phyloP scores from a whole-genome alignment of 1,284 basidiomycete genomes.

The Cryptococcus sp. region DNA sequence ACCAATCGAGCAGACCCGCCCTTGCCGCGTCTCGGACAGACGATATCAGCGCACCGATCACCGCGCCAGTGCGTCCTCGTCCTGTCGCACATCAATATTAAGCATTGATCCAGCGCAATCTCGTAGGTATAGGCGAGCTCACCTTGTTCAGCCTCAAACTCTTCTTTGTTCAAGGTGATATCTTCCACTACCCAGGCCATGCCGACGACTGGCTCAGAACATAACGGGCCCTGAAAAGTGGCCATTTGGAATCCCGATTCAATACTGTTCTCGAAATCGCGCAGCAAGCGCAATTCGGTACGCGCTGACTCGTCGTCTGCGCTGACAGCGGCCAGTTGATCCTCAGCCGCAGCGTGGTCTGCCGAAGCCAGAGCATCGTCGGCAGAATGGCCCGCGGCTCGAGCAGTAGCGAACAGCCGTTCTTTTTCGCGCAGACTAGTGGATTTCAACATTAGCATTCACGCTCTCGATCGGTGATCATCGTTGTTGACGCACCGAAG shows the following conservation, averaged over 20 bases:
- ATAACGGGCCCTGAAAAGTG: slow-evolving; percentile 89
- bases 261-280: slow-evolving; percentile 76
- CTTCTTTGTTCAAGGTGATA: slow-evolving; percentile 58
- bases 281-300: slow-evolving; percentile 43
- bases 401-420: slow-evolving; percentile 43
- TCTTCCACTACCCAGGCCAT: slow-evolving; percentile 88
- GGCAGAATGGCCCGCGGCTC: slow-evolving; percentile 45
- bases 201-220: slow-evolving; percentile 92
- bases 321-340: slow-evolving; percentile 30
- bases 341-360: slow-evolving; percentile 30
- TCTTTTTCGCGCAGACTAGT: slow-evolving; percentile 41
- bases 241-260: slow-evolving; percentile 96
- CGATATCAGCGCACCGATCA: slow-evolving; percentile 86
- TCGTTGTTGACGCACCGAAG: slow-evolving; percentile 43
- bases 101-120: slow-evolving; percentile 3
- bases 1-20: slow-evolving; percentile 92
- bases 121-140: slow-evolving; percentile 58
- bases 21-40: slow-evolving; percentile 85
- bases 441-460: not conserved
- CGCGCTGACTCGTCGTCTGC: slow-evolving; percentile 42
- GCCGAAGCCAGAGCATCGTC: slow-evolving; percentile 47
- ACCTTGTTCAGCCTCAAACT: slow-evolving; percentile 60
- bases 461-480: slow-evolving; percentile 1
- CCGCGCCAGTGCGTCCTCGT: slow-evolving; percentile 68
- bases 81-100: slow-evolving; percentile 53